phyloP scores from a whole-genome alignment of 75 land plant genomes.

The Selaginella tamariscina region DNA sequence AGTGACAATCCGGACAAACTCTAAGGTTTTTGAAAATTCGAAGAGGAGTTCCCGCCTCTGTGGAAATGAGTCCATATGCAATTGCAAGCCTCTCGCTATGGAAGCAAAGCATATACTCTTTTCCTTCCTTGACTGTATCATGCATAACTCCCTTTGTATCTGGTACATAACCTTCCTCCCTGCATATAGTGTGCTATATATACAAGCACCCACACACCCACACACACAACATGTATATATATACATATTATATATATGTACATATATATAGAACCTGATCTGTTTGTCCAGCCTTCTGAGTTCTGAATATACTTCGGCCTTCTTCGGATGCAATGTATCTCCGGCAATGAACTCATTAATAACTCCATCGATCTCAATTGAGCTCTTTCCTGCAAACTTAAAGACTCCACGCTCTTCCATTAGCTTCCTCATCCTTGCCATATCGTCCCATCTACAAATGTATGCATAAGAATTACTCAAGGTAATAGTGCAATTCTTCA shows the following conservation, averaged over 20 bases:
- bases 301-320: slow-evolving; percentile 4
- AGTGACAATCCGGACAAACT: not conserved
- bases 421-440: not conserved
- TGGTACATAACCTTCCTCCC: not conserved
- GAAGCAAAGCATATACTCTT: slow-evolving; percentile 22
- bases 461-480: not conserved
- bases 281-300: slow-evolving; percentile 12
- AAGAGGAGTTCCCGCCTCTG: slow-evolving; percentile 16
- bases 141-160: slow-evolving; percentile 13
- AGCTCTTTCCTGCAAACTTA: slow-evolving; percentile 9
- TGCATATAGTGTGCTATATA: too few species aligned
- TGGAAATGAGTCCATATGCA: slow-evolving; percentile 36
- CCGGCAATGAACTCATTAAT: not conserved
- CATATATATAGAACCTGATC: too few species aligned
- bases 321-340: slow-evolving; percentile 10
- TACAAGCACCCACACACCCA: too few species aligned
- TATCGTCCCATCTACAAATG: not conserved
- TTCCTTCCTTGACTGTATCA: slow-evolving; percentile 27
- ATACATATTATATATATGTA: too few species aligned
- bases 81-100: slow-evolving; percentile 44
- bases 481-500: too few species aligned
- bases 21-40: slow-evolving; percentile 12
- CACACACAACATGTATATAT: too few species aligned
- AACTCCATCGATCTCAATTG: not conserved
- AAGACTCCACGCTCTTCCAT: slow-evolving; percentile 1